These are phyloP conservation scores for Neoboletus brunneissimus DNA, from an alignment of 768 basidiomycete genomes.

Conservation along the genomic window DNA sequence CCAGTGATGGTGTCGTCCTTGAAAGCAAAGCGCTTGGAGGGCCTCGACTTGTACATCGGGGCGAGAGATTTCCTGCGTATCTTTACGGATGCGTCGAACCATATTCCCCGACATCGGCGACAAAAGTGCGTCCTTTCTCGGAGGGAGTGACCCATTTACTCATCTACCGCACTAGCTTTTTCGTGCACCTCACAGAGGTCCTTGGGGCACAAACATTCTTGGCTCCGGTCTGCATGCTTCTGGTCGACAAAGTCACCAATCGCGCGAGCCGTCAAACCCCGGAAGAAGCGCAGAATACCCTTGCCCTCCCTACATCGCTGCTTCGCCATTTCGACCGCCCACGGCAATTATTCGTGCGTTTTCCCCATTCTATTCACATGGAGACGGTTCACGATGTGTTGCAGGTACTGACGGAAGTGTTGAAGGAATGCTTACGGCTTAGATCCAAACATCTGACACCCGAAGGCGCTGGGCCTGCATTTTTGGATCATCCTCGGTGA, in stretches of 20 bases:
- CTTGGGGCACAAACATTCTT: constrained; percentile 81
- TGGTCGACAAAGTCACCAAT: constrained; percentile 75
- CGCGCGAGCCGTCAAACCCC: constrained; percentile 60
- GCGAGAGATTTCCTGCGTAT: constrained; percentile 82
- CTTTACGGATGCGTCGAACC: constrained; percentile 89
- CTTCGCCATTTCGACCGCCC: constrained; percentile 51
- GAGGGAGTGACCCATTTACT: background rate
- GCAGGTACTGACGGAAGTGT: constrained; percentile 60
- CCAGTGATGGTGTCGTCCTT: constrained; percentile 88
- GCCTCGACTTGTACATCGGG: constrained; percentile 61
- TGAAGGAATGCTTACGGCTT: constrained; percentile 66
- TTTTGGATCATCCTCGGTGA: constrained; percentile 60
- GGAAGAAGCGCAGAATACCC: constrained; percentile 55
- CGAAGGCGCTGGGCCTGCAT: constrained; percentile 38
- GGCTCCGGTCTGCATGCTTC: constrained; percentile 76
- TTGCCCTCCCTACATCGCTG: constrained; percentile 66
- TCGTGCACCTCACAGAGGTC: constrained; percentile 79
- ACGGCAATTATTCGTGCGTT: constrained; percentile 52
- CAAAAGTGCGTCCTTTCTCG: constrained; percentile 56
- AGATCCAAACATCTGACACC: constrained; percentile 41
- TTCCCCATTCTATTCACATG: background rate
- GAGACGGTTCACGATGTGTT: constrained; percentile 1
- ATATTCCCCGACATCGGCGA: constrained; percentile 91
- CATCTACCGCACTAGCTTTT: constrained; percentile 57
- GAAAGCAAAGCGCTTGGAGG: constrained; percentile 50